A percentile compares a stretch with the other conserved stretches of the same genome.
Evolutionary conservation across 768 basidiomycete species (phyloP).

Genomic region (Infundibulicybe gibba): DNA sequence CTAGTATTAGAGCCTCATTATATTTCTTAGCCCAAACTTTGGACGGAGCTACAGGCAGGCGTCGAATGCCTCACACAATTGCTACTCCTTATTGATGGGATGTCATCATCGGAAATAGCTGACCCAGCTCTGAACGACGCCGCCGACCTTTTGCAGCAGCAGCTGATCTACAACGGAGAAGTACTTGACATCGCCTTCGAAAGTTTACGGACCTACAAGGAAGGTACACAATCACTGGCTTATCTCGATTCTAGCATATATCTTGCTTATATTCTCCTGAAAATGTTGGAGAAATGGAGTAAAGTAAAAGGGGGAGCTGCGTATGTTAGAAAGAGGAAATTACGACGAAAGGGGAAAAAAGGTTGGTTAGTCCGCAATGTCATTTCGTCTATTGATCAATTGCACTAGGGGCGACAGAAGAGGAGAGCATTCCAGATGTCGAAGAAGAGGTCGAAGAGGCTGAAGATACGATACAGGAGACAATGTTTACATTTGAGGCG

Average conservation of each 20-base stretch:
- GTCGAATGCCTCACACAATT: conserved; percentile 93
- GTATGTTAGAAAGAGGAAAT: conserved; percentile 70
- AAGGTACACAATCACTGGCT: conserved; percentile 71
- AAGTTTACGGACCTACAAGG: conserved; percentile 73
- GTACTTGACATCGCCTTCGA: conserved; percentile 86
- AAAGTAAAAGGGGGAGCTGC: conserved; percentile 68
- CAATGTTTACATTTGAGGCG: conserved; percentile 86
- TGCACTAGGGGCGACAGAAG: conserved; percentile 31
- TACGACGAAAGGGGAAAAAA: conserved; percentile 45
- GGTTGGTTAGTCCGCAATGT: conserved; percentile 20
- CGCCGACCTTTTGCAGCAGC: conserved; percentile 79
- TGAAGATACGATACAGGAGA: conserved; percentile 73
- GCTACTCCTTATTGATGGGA: conserved; percentile 81
- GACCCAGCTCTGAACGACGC: conserved; percentile 61
- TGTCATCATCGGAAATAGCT: conserved; percentile 53
- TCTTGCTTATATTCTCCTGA: conserved; percentile 80
- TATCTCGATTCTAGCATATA: conserved; percentile 88
- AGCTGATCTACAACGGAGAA: conserved; percentile 94
- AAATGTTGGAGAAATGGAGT: conserved; percentile 87
- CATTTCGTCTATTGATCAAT: neutral
- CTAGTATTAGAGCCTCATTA: neutral
- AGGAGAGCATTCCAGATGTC: conserved; percentile 65
- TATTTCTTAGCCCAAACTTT: conserved; percentile 75
- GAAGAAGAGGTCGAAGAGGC: conserved; percentile 61
- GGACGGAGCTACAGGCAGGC: conserved; percentile 93